A percentile compares a stretch with the other conserved stretches of the same genome.
Conservation (phyloP, 2,329 filamentous ascomycete species). For the Beauveria brongniartii region DNA sequence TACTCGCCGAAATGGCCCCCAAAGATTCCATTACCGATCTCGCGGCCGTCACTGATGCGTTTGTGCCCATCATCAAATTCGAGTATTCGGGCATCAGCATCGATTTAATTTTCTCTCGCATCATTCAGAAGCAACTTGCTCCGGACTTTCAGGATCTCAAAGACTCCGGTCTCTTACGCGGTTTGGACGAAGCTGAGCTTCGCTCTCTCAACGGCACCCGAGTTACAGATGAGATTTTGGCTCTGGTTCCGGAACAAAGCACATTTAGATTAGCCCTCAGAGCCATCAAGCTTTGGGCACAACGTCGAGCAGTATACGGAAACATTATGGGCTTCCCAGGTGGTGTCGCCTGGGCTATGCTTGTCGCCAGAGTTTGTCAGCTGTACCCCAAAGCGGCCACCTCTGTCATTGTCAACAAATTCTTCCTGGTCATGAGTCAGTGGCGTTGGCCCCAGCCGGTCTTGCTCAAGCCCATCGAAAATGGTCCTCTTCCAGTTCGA, state of each 20-base stretch:
- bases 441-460: constrained; percentile 97
- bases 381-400: constrained; percentile 89
- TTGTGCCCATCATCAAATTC: constrained; percentile 96
- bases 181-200: constrained; percentile 78
- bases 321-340: constrained; percentile 96
- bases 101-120: constrained; percentile 81
- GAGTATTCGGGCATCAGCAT: constrained; percentile 87
- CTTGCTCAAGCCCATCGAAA: constrained; percentile 79
- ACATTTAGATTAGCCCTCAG: constrained; percentile 84
- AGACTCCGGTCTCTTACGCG: constrained; percentile 77
- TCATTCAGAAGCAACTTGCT: constrained; percentile 64
- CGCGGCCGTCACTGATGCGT: constrained; percentile 78
- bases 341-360: constrained; percentile 96
- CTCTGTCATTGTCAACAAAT: constrained; percentile 83
- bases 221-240: constrained; percentile 87
- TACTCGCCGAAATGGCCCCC: constrained; percentile 69
- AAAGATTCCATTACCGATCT: constrained; percentile 76
- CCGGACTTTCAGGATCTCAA: constrained; percentile 60
- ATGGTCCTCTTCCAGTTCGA: constrained; percentile 69
- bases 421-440: constrained; percentile 82
- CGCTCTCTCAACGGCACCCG: constrained; percentile 89
- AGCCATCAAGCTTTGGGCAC: constrained; percentile 94
- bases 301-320: constrained; percentile 84
- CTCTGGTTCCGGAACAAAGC: constrained; percentile 78
- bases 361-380: constrained; percentile 92